Base-by-base conservation (phyloP, 768 basidiomycete species). In the Boletus edulis region DNA sequence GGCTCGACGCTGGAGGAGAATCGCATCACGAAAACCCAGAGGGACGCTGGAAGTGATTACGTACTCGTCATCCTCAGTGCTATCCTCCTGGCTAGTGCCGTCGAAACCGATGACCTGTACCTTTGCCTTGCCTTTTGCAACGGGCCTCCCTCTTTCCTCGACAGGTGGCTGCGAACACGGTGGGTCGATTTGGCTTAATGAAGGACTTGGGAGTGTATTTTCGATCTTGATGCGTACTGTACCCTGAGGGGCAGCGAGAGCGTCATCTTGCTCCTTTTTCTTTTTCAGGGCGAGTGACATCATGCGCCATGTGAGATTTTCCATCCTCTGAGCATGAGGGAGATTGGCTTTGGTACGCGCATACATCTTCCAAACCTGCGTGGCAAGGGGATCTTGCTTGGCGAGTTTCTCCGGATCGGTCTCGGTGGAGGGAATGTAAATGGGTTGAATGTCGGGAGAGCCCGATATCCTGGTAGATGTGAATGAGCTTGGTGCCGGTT, bases 241-340 rank as follows among this genome's bases (percentile, higher is more conserved):
- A 3, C 5, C 9, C 8, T 40, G 61, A 7, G 29, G 29, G 5
- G 40, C 3, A 14, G 22, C 0, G 15, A 17, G 12, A 2, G 38
- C 0, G 5, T 82, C 77, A 52, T 87, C 86, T 20, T 87, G 85
- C 42, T 89, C 87, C 72, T 86, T 85, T 76, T 87, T 87, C 81
- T 90, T 96, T 78, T 89, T 88, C 52, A 99, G 75, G 13, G 91
- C 92, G 67, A 99, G 76, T 24, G 94, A 89, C 95, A 98, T 98
- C 94, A 98, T 91, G 55, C 97, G 76, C 96, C 96, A 98, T 1
- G 95, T 97, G 51, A 98, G 71, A 67, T 98, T 98, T 75, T 98
- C 97, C 92, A 99, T 94, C 66, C 95, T 77, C 72, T 94, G 91
- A 0, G 90, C 92, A 67, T 96, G 92, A 31, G 95, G 94, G 53